Evolutionary conservation across 139 green algal genomes (phyloP), one percentile per base, ranked within the genome.

Genomic region (Nannochloris sp.): DNA sequence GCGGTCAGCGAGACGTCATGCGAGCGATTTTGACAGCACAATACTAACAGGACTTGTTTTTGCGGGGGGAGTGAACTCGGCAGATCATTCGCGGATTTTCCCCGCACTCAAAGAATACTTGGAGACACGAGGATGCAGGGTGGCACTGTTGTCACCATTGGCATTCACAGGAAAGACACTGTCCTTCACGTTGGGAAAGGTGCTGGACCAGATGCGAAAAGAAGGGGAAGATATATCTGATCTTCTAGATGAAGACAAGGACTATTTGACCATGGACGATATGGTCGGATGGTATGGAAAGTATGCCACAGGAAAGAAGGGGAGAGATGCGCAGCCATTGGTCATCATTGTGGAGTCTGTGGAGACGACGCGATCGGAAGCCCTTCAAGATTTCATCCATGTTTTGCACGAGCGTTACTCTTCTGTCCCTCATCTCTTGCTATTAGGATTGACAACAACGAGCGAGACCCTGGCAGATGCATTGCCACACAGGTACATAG

Each of bases 71-170:
- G 70, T 84, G 8, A 84, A 84, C 53, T 64, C 56, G 9, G 66
- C 71, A 8, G 76, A 85, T 60, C 79, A 84, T 46, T 55, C 65
- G 10, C 23, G 59, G 12, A 84, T 78, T 26, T 85, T 85, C 25
- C 56, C 77, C n/a, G 51, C 36, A 43, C 63, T 84, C 8, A 61
- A 48, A 2, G 23, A 11, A 5, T 46, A 66, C 49, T 55, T 85
- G 25, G 14, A 59, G 11, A 4, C 49, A 59, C 28, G 69, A 59
- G 67, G 65, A 23, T 73, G 59, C 29, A 68, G 76, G 56, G 73
- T 66, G 8, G 76, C 72, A 9, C 67, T 84, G 26, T 56, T 85
- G 28, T 59, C 69, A 28, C 69, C 72, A 3, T 48, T 50, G 49
- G 68, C 6, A 33, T 81, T 62, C 46, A 49, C 13, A 26, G 45